Conservation (phyloP, 768 basidiomycete species). For the Clavaria fumosa region DNA sequence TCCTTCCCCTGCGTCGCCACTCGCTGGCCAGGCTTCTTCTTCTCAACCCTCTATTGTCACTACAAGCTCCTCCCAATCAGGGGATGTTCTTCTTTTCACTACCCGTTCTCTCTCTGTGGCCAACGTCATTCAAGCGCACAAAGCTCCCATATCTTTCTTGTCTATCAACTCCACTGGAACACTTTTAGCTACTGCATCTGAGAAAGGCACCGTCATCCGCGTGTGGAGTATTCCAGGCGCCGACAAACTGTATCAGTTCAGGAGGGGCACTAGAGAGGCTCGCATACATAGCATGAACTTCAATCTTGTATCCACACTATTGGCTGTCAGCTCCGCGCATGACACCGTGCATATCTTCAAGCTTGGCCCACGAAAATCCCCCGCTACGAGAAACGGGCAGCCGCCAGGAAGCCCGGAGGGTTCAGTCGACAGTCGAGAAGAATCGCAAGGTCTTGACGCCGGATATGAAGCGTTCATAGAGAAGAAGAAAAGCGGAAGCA, state of each 20-base stretch:
- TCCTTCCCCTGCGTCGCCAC: constrained; percentile 59
- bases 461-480: constrained; percentile 83
- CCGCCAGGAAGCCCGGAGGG: constrained; percentile 43
- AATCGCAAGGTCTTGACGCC: constrained; percentile 44
- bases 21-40: constrained; percentile 25
- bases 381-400: constrained; percentile 11
- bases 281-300: constrained; percentile 72
- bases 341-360: constrained; percentile 97
- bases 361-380: constrained; percentile 27
- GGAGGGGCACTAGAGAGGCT: constrained; percentile 77
- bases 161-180: constrained; percentile 78
- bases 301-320: constrained; percentile 66
- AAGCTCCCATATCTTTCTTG: constrained; percentile 78
- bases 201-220: constrained; percentile 94
- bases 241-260: constrained; percentile 90
- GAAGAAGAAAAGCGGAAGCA: constrained; percentile 46
- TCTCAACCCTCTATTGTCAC: constrained; percentile 24
- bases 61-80: constrained; percentile 31
- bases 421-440: constrained; percentile 48
- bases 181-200: constrained; percentile 82
- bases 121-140: constrained; percentile 96
- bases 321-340: constrained; percentile 83
- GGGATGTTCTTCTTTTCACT: constrained; percentile 91
- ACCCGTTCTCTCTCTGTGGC: constrained; percentile 82
- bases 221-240: constrained; percentile 86